Evolutionary conservation across 1,139 yeast genomes (phyloP), one percentile per base, ranked within the genome.

Genomic region (Insectozyma bohioensis): DNA sequence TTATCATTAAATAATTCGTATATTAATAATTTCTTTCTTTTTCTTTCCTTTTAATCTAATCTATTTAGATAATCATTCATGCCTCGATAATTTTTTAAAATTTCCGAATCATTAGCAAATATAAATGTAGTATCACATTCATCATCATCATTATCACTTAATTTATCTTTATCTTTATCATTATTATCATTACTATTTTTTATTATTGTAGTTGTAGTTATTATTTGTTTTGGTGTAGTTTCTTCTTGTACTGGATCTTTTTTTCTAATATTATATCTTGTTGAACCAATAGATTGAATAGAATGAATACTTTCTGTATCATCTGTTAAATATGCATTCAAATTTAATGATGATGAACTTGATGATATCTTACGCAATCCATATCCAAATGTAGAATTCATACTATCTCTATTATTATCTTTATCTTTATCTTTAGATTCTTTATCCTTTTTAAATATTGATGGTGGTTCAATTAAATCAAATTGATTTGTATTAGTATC

Each of bases 321-420:
- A 39, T 67, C 74, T 4, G 72, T 67, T 31, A 69, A 52, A 39
- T 67, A 69, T 6, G 72, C 74, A 42, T 69, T 63, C 33, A 69
- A 55, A 41, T 69, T 69, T 25, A 69, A 54, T 22, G 72, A 64
- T 20, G 72, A 63, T 35, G 62, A 62, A 13, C 71, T 63, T 41
- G 72, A 65, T 26, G 73, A 57, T 20, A 68, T 64, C 25, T 65
- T 49, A 32, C 58, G 48, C 9, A 67, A 47, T 5, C 59, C 60
- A 33, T 49, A 51, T 4, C 51, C 58, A 20, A 51, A 45, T 3
- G 12, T 10, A 9, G 18, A 9, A n/a, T 13, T 19, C 4, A 4
- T 9, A 12, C n/a, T 16, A 11, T 25, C 28, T 10, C 12, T 24
- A 7, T 20, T 17, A 26, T 12, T 12, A 31, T 8, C 19, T 21